Evolutionary conservation across 495 filamentous ascomycete genomes (phyloP).

Genomic region (Penicillium psychrofluorescens): DNA sequence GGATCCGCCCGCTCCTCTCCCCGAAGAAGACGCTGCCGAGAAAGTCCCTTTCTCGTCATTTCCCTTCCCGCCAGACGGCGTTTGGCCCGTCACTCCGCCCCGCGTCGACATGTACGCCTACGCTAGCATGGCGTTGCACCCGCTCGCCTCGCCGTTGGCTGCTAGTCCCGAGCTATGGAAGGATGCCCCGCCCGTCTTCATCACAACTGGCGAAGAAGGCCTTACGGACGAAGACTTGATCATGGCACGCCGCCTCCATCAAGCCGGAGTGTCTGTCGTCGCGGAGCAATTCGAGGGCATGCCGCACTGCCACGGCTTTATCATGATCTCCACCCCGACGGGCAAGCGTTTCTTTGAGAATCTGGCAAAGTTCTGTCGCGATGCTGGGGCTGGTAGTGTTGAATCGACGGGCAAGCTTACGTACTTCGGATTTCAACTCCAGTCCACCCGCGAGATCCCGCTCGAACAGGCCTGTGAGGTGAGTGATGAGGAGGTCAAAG

Average conservation of each 20-base stretch:
- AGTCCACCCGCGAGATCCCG: conserved; percentile 44
- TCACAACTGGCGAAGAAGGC: conserved; percentile 72
- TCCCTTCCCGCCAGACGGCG: conserved; percentile 40
- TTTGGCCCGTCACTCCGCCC: conserved; percentile 69
- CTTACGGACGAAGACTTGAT: conserved; percentile 66
- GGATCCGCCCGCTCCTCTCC: conserved; percentile 26
- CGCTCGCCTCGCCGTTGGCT: conserved; percentile 64
- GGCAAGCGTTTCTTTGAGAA: conserved; percentile 46
- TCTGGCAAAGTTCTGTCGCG: conserved; percentile 49
- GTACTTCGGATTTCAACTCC: conserved; percentile 47
- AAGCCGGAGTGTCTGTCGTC: conserved; percentile 55
- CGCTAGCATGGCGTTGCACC: conserved; percentile 58
- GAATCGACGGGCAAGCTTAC: conserved; percentile 22
- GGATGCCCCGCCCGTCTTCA: conserved; percentile 60
- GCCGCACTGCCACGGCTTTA: conserved; percentile 75
- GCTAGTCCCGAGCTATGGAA: conserved; percentile 54
- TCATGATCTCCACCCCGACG: conserved; percentile 48
- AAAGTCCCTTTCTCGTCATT: conserved; percentile 13
- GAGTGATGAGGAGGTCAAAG: conserved; percentile 45
- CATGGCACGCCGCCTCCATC: conserved; percentile 50
- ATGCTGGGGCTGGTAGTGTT: conserved; percentile 26
- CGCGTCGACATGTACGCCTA: conserved; percentile 63
- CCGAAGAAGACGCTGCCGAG: conserved; percentile 18
- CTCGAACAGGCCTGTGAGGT: conserved; percentile 41
- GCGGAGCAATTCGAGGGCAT: conserved; percentile 78